Conservation (phyloP, 2,329 filamentous ascomycete genomes). For the Daldinia sp. region DNA sequence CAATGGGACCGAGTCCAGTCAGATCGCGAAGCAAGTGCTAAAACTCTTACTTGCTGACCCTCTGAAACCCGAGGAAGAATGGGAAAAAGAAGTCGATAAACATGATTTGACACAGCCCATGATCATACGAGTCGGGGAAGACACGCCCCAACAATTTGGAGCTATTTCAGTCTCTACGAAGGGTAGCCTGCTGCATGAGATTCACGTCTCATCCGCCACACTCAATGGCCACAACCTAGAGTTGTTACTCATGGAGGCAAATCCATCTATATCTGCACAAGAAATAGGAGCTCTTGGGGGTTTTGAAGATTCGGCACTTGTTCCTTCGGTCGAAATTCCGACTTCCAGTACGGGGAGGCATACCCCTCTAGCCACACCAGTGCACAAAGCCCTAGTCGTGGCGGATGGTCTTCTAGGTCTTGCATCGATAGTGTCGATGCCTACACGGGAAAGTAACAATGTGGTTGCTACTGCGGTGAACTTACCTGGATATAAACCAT, state of each 20-base stretch:
- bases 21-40: slow-evolving; percentile 73
- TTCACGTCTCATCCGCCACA: slow-evolving; percentile 72
- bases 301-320: slow-evolving; percentile 76
- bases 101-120: slow-evolving; percentile 68
- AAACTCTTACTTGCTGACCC: slow-evolving; percentile 79
- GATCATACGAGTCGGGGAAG: slow-evolving; percentile 68
- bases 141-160: slow-evolving; percentile 55
- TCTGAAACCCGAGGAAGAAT: slow-evolving; percentile 69
- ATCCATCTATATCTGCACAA: slow-evolving; percentile 61
- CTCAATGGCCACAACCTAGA: slow-evolving; percentile 74
- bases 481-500: slow-evolving; percentile 59
- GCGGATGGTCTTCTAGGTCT: slow-evolving; percentile 78
- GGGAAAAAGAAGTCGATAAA: slow-evolving; percentile 73
- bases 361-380: slow-evolving; percentile 79
- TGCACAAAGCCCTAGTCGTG: slow-evolving; percentile 83
- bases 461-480: slow-evolving; percentile 70
- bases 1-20: slow-evolving; percentile 54
- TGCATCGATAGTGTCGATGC: slow-evolving; percentile 62
- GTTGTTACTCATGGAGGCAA: slow-evolving; percentile 67
- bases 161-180: slow-evolving; percentile 54
- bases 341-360: slow-evolving; percentile 72
- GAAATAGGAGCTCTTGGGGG: slow-evolving; percentile 56
- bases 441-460: slow-evolving; percentile 54
- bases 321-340: slow-evolving; percentile 78
- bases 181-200: slow-evolving; percentile 64